Base-by-base conservation (phyloP, 352 stramenopile species). In the Elongisporangium prolatum region DNA sequence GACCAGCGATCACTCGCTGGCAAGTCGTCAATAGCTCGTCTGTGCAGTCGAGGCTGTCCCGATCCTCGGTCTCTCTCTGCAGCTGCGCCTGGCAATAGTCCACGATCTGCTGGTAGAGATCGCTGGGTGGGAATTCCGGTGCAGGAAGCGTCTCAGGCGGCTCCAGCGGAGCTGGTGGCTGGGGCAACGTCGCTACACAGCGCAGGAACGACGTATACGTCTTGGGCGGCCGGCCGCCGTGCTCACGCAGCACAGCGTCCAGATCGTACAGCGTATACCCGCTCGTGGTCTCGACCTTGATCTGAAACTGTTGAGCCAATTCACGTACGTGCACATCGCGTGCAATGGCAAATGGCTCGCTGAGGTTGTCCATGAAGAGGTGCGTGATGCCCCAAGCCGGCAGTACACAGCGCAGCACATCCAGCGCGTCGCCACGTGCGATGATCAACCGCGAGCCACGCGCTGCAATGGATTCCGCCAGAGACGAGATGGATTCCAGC, bases 281-380 rank as follows among this genome's bases (percentile, higher is more conserved):
- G 17, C 67, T 63, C 2, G 82, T 88, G 40, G 80, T 74, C 11
- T 89, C 69, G 2, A 98, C 83, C n/a, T 88, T 55, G 20, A 98
- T 74, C 16, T 77, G 69, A 9, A 80, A 57, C 50, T 61, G 48
- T 25, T 71, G 68, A 0, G 78, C 86, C 21, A 92, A 56, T 13
- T 59, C 68, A 7, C 71, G 49, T 16, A 97, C 84, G 21, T 72
- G 63, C 4, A 75, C 59, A 72, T 98, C 93, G 48, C 93, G 75
- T 50, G 78, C 53, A 25, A 87, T 75, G 16, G 93, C 92, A 58
- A 97, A 98, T 1, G 90, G 91, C 74, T 98, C 93, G 53, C 72
- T 96, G 16, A 97, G 89, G 40, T 69, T 77, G 59, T 98, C 95
- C 59, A 97, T 97, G 48, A 86, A 97, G 28, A 98, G 59, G 55